Percentiles rank a stretch among this genome's conserved stretches.
Evolutionary conservation across 2,329 filamentous ascomycete genomes (phyloP).

Genomic region (Hymenoscyphus albidus): DNA sequence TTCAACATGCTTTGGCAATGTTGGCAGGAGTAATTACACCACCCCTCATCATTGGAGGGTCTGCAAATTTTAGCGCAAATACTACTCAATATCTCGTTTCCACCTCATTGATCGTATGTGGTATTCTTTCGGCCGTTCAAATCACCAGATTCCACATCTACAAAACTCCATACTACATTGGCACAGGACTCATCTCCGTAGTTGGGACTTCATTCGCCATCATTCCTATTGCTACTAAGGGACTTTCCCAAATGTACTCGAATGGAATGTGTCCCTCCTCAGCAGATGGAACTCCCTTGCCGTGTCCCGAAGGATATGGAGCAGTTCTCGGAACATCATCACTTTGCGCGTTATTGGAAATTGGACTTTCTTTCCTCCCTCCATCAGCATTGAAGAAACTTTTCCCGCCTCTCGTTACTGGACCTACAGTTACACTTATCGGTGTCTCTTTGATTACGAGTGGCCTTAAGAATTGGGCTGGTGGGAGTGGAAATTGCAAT

Average conservation of each 20-base stretch:
- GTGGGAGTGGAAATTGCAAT: conserved; percentile 61
- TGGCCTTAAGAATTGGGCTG: conserved; percentile 75
- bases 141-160: conserved; percentile 73
- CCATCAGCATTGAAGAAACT: conserved; percentile 64
- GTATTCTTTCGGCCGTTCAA: conserved; percentile 69
- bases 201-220: conserved; percentile 76
- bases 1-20: conserved; percentile 76
- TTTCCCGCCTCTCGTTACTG: conserved; percentile 76
- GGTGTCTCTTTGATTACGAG: conserved; percentile 68
- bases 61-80: conserved; percentile 51
- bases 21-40: conserved; percentile 67
- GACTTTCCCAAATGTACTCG: conserved; percentile 71
- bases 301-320: conserved; percentile 74
- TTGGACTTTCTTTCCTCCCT: conserved; percentile 70
- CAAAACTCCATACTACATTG: conserved; percentile 68
- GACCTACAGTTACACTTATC: conserved; percentile 68
- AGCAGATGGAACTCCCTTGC: conserved; percentile 58
- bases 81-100: conserved; percentile 66
- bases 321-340: conserved; percentile 68
- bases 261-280: conserved; percentile 57
- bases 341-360: conserved; percentile 63
- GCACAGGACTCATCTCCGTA: conserved; percentile 76
- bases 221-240: conserved; percentile 69
- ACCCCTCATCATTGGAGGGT: conserved; percentile 65
- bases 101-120: conserved; percentile 65